Percentiles rank a stretch among this genome's conserved stretches.
These are phyloP conservation scores for Dissoconium aciculare DNA, from an alignment of 2,329 filamentous ascomycete species.

Conservation along the genomic window DNA sequence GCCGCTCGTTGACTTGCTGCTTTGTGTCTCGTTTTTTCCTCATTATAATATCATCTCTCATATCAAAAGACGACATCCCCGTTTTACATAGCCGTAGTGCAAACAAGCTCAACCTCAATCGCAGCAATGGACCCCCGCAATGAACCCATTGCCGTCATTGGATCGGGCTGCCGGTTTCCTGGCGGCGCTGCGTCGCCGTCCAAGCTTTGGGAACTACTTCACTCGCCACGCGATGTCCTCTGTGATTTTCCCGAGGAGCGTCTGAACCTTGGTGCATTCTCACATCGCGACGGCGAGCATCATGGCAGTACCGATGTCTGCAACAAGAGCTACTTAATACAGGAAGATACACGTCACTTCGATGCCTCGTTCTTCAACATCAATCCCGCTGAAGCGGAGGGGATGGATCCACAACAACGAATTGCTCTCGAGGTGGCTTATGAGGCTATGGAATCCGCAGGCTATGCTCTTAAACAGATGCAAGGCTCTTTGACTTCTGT, in stretches of 20 bases:
- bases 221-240: constrained; percentile 7
- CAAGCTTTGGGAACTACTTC: constrained; percentile 14
- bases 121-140: too few relatives aligned
- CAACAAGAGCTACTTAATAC: constrained; percentile 9
- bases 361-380: constrained; percentile 14
- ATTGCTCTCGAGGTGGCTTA: constrained; percentile 10
- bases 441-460: constrained; percentile 10
- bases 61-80: too few relatives aligned
- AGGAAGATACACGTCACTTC: constrained; percentile 9
- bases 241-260: constrained; percentile 12
- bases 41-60: too few relatives aligned
- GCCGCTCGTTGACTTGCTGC: too few relatives aligned
- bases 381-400: constrained; percentile 6
- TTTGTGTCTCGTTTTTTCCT: too few relatives aligned
- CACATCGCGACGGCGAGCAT: constrained; percentile 11
- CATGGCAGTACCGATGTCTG: constrained; percentile 11
- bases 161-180: constrained; percentile 10
- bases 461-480: constrained; percentile 3
- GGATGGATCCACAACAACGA: constrained; percentile 15
- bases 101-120: too few relatives aligned
- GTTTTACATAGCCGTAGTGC: too few relatives aligned
- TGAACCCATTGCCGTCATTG: constrained; percentile 11
- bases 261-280: constrained; percentile 13
- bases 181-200: constrained; percentile 11
- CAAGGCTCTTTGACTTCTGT: constrained; percentile 7